These are phyloP conservation scores for Mycosarcoma maydis DNA, from an alignment of 1,284 basidiomycete species.

Conservation along the genomic window DNA sequence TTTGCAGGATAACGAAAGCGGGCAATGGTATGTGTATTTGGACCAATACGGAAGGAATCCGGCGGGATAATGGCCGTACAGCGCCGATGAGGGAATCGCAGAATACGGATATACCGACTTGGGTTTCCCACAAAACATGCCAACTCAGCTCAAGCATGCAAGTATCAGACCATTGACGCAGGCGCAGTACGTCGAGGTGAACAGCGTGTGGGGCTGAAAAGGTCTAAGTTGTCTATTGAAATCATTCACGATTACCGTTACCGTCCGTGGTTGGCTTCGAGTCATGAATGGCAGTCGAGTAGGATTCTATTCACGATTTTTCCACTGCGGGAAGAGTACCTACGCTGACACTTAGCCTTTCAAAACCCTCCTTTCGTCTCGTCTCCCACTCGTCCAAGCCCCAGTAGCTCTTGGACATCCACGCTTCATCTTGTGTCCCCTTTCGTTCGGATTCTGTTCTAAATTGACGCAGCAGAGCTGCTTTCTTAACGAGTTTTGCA, in stretches of 20 bases:
- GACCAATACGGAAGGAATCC: constrained; percentile 33
- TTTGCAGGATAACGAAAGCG: no score
- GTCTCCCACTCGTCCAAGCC: constrained; percentile 32
- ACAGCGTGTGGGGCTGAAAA: constrained; percentile 7
- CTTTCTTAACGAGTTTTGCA: constrained; percentile 28
- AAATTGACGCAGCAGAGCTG: constrained; percentile 23
- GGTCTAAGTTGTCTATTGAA: neutral
- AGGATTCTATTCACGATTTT: no score
- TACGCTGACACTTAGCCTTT: constrained; percentile 18
- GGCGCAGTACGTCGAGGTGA: constrained; percentile 40
- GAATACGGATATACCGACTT: no score
- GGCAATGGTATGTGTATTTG: constrained; percentile 19
- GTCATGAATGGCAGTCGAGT: no score
- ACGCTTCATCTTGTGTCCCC: constrained; percentile 31
- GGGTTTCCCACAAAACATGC: no score
- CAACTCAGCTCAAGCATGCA: constrained; percentile 36
- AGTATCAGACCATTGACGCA: constrained; percentile 38
- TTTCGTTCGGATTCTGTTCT: constrained; percentile 23
- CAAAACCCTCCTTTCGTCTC: constrained; percentile 20
- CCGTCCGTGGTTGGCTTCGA: no score
- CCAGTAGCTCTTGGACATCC: constrained; percentile 41
- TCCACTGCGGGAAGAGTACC: constrained; percentile 32
- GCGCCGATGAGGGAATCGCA: no score
- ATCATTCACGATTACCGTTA: no score
- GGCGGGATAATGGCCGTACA: no score